These are phyloP conservation scores for Nakazawaea anatomiae DNA, from an alignment of 805 yeast species.

Conservation along the genomic window DNA sequence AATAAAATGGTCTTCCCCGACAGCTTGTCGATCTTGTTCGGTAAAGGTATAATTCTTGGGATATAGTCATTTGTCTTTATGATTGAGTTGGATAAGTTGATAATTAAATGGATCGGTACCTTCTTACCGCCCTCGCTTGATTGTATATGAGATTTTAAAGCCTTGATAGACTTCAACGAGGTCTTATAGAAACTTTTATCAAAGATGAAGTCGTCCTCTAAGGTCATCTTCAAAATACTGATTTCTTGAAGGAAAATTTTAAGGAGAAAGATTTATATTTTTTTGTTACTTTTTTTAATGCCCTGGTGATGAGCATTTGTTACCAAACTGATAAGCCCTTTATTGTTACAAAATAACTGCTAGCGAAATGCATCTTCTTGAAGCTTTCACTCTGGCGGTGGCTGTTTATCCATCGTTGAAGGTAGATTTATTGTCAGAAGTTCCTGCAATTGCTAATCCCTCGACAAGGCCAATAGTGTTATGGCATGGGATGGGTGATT, in stretches of 20 bases:
- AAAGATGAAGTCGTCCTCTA: slow-evolving; percentile 11
- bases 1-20: slow-evolving; percentile 49
- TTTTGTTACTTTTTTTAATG: background rate
- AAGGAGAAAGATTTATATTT: background rate
- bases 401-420: background rate
- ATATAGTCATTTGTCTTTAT: slow-evolving; percentile 39
- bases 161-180: slow-evolving; percentile 20
- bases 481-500: slow-evolving; percentile 87
- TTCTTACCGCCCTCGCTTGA: slow-evolving; percentile 6
- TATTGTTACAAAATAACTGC: too few relatives aligned
- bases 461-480: slow-evolving; percentile 46
- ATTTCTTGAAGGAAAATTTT: too few relatives aligned
- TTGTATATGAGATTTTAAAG: slow-evolving; percentile 24
- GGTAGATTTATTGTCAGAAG: background rate
- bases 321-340: background rate
- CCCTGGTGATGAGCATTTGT: background rate
- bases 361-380: background rate
- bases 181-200: slow-evolving; percentile 12
- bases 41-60: slow-evolving; percentile 56
- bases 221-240: background rate
- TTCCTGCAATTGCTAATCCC: too few relatives aligned
- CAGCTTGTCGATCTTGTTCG: slow-evolving; percentile 42
- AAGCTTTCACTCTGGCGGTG: background rate
- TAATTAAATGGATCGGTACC: slow-evolving; percentile 32
- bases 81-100: slow-evolving; percentile 42